A percentile compares a stretch with the other conserved stretches of the same genome.
Evolutionary conservation across 768 basidiomycete species (phyloP).

Genomic region (Russula foetens): DNA sequence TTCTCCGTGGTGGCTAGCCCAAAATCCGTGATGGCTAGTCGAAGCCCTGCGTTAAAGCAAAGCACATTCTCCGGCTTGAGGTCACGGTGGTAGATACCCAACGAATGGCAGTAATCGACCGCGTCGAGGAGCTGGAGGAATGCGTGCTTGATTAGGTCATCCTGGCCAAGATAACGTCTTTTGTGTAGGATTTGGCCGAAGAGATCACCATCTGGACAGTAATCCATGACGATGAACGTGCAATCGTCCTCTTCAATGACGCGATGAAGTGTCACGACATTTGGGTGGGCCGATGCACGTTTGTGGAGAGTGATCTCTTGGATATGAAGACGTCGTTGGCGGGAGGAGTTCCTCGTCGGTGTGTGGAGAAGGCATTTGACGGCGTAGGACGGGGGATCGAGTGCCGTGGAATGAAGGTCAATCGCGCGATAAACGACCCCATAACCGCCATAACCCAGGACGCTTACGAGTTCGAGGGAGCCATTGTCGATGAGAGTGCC

Average conservation of each 20-base stretch:
- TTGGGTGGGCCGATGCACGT: conserved; percentile 63
- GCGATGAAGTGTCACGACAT: conserved; percentile 83
- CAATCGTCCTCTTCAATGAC: conserved; percentile 75
- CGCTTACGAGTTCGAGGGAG: conserved; percentile 72
- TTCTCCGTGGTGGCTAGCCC: conserved; percentile 87
- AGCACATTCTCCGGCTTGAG: conserved; percentile 96
- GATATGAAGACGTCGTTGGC: conserved; percentile 65
- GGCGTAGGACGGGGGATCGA: conserved; percentile 56
- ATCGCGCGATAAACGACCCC: conserved; percentile 91
- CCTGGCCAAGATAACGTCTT: conserved; percentile 75
- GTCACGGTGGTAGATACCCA: conserved; percentile 94
- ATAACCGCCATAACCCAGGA: conserved; percentile 91
- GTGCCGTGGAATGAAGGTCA: conserved; percentile 34
- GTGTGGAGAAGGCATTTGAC: conserved; percentile 83
- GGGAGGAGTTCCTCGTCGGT: conserved; percentile 37
- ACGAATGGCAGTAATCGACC: conserved; percentile 84
- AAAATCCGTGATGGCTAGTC: conserved; percentile 89
- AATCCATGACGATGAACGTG: conserved; percentile 92
- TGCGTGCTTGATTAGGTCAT: conserved; percentile 76
- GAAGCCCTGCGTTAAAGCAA: conserved; percentile 69
- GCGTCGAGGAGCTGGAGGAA: conserved; percentile 93
- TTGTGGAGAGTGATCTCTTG: conserved; percentile 83
- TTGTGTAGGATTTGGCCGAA: conserved; percentile 82
- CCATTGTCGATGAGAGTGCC: conserved; percentile 82
- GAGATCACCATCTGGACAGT: conserved; percentile 82